Percentiles rank a stretch among this genome's conserved stretches.
Conservation (phyloP, 345 rosid genomes). For the Hibiscus mutabilis region DNA sequence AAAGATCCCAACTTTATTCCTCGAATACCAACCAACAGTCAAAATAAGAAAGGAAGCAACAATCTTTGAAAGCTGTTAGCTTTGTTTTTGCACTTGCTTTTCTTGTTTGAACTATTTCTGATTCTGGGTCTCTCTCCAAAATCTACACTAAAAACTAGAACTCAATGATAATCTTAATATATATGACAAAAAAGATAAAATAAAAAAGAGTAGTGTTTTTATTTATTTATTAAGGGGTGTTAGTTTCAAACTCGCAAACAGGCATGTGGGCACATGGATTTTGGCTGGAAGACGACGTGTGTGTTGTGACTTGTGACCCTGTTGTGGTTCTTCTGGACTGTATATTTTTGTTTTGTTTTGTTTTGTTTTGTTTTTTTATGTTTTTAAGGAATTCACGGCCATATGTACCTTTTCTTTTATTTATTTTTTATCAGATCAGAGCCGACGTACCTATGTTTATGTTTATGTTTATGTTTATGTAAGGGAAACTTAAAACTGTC, state of each 20-base stretch:
- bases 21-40: neutral
- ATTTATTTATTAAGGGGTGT: neutral
- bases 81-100: neutral
- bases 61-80: neutral
- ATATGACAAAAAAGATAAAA: neutral
- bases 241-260: slow-evolving; percentile 4
- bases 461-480: neutral
- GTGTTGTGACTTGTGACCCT: too few species aligned
- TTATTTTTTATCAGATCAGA: too few species aligned
- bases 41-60: neutral
- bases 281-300: slow-evolving; percentile 6
- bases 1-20: slow-evolving; percentile 1
- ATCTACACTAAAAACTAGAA: slow-evolving; percentile 1
- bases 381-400: slow-evolving; percentile 34
- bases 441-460: too few species aligned
- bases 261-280: slow-evolving; percentile 65
- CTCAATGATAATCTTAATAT: neutral
- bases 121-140: neutral
- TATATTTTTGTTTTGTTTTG: neutral
- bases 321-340: neutral
- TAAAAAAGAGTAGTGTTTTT: neutral
- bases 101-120: neutral
- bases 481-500: neutral
- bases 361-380: neutral
- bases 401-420: slow-evolving; percentile 20